Evolutionary conservation across 441 rosid genomes (phyloP).

Genomic region (Kokia cookei): DNA sequence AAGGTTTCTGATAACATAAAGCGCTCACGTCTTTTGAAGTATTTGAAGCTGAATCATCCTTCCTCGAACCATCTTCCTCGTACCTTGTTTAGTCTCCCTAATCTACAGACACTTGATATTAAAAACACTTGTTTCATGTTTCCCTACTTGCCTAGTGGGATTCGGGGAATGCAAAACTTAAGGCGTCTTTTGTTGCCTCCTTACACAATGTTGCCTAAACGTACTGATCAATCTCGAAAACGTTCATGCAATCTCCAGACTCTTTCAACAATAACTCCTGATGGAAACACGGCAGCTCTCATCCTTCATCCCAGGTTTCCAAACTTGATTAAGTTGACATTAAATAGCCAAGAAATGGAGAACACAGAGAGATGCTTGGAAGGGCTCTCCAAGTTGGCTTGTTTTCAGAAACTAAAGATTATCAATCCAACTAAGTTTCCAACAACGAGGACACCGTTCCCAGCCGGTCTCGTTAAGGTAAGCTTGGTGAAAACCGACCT

Average conservation of each 20-base stretch:
- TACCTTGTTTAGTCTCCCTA: not conserved
- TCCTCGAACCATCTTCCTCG: not conserved
- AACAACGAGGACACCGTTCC: not conserved
- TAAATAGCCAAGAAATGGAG: not conserved
- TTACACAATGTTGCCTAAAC: not conserved
- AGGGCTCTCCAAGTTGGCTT: not conserved
- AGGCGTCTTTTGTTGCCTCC: slow-evolving; percentile 3
- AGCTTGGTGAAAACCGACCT: not conserved
- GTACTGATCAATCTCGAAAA: not conserved
- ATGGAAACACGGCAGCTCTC: not conserved
- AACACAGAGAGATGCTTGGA: not conserved
- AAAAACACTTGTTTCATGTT: not conserved
- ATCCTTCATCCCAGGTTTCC: not conserved
- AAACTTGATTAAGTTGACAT: not conserved
- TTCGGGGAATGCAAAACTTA: not conserved
- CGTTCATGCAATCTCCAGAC: not conserved
- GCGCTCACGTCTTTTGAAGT: not conserved
- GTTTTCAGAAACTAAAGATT: not conserved
- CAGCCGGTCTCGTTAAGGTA: not conserved
- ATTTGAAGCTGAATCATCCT: not conserved
- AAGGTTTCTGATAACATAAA: not conserved
- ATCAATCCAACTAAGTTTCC: not conserved
- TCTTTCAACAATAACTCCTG: not conserved
- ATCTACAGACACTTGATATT: not conserved
- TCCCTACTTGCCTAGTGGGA: not conserved